phyloP scores from a whole-genome alignment of 352 stramenopile species.

The Globisporangium echinulatum region DNA sequence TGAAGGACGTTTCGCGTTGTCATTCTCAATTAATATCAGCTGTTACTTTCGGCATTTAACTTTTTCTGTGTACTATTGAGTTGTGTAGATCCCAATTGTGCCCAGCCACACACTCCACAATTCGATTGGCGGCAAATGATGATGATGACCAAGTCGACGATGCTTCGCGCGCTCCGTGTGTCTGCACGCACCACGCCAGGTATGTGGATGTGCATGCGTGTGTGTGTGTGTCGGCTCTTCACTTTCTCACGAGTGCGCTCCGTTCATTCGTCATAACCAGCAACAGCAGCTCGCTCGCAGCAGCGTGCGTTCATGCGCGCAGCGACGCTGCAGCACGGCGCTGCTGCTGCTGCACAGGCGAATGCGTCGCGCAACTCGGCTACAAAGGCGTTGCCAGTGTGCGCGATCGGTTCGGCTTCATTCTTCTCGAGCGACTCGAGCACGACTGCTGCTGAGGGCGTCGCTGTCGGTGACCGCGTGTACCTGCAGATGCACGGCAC shows the following conservation, averaged over 20 bases:
- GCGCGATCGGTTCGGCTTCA: constrained; percentile 8
- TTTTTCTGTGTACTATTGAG: no score
- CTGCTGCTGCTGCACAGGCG: no score
- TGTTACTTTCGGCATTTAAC: no score
- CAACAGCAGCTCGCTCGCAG: neutral
- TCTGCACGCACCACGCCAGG: neutral
- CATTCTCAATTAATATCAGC: no score
- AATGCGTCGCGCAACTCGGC: neutral
- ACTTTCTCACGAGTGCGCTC: neutral
- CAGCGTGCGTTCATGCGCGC: neutral
- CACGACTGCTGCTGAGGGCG: neutral
- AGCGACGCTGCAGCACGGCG: neutral
- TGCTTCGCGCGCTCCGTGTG: neutral
- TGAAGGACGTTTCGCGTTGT: no score
- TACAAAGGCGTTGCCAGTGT: constrained; percentile 1
- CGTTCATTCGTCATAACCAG: neutral
- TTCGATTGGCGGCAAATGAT: no score
- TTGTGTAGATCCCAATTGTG: no score
- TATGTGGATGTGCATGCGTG: neutral
- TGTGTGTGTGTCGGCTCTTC: neutral
- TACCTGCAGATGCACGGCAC: constrained; percentile 58
- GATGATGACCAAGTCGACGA: no score
- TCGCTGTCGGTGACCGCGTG: constrained; percentile 66
- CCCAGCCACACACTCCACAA: no score
- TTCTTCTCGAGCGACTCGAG: constrained; percentile 19